Evolutionary conservation across 345 rosid genomes (phyloP).

Genomic region (Reutealis trisperma): DNA sequence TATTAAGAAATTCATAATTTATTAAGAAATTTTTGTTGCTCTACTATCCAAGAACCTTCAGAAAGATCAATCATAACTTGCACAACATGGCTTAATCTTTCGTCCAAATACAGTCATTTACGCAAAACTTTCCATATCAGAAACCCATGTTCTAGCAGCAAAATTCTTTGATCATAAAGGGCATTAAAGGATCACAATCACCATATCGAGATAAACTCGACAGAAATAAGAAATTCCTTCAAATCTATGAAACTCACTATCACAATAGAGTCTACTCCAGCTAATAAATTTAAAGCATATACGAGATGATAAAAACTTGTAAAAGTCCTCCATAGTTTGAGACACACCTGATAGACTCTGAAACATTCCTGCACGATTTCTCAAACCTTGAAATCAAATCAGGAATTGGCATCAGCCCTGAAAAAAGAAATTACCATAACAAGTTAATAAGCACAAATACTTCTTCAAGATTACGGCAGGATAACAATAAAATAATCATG

Average conservation of each 20-base stretch:
- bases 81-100: not conserved
- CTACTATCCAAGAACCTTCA: not conserved
- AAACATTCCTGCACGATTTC: slow-evolving; percentile 71
- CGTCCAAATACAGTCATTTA: not conserved
- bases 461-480: slow-evolving; percentile 3
- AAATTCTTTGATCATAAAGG: not conserved
- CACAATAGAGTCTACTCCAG: not conserved
- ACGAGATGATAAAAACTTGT: slow-evolving; percentile 7
- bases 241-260: not conserved
- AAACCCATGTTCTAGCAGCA: not conserved
- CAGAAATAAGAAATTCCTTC: not conserved
- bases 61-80: not conserved
- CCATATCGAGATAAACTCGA: not conserved
- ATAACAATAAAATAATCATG: not conserved
- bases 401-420: slow-evolving; percentile 86
- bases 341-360: slow-evolving; percentile 80
- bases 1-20: not conserved
- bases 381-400: slow-evolving; percentile 85
- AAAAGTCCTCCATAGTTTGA: slow-evolving; percentile 3
- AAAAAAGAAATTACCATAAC: slow-evolving; percentile 17
- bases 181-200: not conserved
- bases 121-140: not conserved
- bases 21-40: not conserved
- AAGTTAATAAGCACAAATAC: not conserved
- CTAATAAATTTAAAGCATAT: not conserved